Evolutionary conservation across 805 yeast species (phyloP), one percentile per base, ranked within the genome.

Genomic region (Lipomyces starkeyi): DNA sequence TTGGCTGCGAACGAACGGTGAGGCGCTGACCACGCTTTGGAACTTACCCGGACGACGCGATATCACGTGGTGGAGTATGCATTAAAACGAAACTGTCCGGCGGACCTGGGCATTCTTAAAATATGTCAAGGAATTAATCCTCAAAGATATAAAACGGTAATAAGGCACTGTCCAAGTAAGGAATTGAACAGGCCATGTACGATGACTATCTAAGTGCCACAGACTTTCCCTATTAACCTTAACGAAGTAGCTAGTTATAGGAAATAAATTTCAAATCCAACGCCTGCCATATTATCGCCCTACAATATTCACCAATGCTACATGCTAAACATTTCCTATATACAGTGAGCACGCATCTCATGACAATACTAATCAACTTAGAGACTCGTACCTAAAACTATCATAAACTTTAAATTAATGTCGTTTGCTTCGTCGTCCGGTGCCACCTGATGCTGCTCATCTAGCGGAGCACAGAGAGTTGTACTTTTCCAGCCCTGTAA

Each of bases 401-500:
- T 60, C 70, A 59, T 63, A 25, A 67, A 60, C 55, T 67, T 67
- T 29, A 67, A 43, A 27, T 53, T 56, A 35, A 58, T 62, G 25
- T 62, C 65, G 25, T 34, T 22, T 6, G 35, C 32, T 20, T 52
- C 63, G 11, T 58, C 63, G 9, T 49, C 61, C 22, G 58, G 55
- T n/a, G 49, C 49, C 27, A 13, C 17, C 34, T 9, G 43, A 5
- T 47, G 59, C 54, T 49, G 64, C 58, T 82, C 83, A 56, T 84
- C 86, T 61, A 83, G 80, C 71, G 84, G 84, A 2, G 83, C 78
- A 62, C 86, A 85, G 83, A 85, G 81, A 58, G 85, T 83, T 61
- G 82, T 83, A 69, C 86, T 83, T 67, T 85, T 85, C 88, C 88
- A 85, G 0, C 88, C 88, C 88, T 65, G 32, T 22, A 13, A 49